Conservation (phyloP, 345 rosid species). For the Acer saccharum region DNA sequence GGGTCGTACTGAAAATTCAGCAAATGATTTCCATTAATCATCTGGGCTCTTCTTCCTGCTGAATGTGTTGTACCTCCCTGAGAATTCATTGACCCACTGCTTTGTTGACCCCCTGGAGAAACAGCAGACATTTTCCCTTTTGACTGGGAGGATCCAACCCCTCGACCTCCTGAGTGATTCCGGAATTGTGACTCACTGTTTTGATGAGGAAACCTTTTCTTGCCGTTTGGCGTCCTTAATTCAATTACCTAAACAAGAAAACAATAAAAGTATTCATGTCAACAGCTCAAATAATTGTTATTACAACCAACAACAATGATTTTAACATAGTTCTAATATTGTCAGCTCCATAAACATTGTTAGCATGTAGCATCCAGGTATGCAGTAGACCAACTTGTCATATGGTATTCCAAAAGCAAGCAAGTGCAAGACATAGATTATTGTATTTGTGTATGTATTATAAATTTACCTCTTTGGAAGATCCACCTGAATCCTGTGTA, state of each 20-base stretch:
- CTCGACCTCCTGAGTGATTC: constrained; percentile 31
- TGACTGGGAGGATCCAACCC: constrained; percentile 40
- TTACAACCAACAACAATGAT: background rate
- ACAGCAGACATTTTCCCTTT: constrained; percentile 51
- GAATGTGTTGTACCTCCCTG: constrained; percentile 47
- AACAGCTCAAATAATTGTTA: background rate
- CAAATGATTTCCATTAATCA: constrained; percentile 76
- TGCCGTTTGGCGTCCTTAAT: constrained; percentile 34
- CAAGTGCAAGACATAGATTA: background rate
- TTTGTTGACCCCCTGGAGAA: constrained; percentile 43
- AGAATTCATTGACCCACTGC: constrained; percentile 35
- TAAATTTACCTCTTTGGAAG: constrained; percentile 58
- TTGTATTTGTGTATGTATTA: no score
- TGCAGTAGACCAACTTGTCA: no score
- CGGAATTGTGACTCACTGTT: constrained; percentile 24
- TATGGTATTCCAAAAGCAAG: background rate
- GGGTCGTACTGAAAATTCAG: constrained; percentile 96
- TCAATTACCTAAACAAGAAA: constrained; percentile 58
- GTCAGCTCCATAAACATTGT: background rate
- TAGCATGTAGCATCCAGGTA: background rate
- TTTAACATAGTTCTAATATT: background rate
- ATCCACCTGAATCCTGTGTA: constrained; percentile 47
- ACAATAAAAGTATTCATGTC: background rate
- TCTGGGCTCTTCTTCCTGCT: constrained; percentile 71
- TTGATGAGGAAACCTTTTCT: constrained; percentile 37